phyloP scores from a whole-genome alignment of 2,329 filamentous ascomycete species.

The Ophidiomyces ophidiicola region DNA sequence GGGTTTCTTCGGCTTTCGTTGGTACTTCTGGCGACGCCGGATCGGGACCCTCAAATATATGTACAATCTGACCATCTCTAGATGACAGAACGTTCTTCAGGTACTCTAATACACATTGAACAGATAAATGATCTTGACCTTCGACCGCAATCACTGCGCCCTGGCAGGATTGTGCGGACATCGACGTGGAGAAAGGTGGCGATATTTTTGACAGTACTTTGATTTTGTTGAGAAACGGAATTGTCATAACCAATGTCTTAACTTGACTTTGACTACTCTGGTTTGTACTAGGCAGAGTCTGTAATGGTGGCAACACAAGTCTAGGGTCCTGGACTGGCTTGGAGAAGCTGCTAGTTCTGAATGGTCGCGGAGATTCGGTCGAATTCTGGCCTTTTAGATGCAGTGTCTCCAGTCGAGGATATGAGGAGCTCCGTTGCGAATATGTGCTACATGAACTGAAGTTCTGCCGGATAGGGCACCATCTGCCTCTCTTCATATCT shows the following conservation, averaged over 20 bases:
- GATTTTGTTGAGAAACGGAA: conserved; percentile 64
- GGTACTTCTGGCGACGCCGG: conserved; percentile 13
- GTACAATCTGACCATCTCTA: conserved; percentile 41
- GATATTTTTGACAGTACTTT: conserved; percentile 64
- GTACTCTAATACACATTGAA: conserved; percentile 53
- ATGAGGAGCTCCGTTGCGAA: conserved; percentile 30
- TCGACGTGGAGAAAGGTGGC: conserved; percentile 45
- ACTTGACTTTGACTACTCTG: conserved; percentile 36
- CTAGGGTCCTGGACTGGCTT: conserved; percentile 37
- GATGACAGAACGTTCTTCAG: conserved; percentile 44
- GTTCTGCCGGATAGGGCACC: conserved; percentile 33
- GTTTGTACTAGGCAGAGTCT: conserved; percentile 29
- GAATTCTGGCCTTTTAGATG: conserved; percentile 28
- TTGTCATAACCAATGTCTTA: conserved; percentile 61
- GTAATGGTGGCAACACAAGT: conserved; percentile 43
- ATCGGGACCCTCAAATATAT: conserved; percentile 38
- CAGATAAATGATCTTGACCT: conserved; percentile 54
- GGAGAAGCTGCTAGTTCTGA: conserved; percentile 17
- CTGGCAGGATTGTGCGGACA: conserved; percentile 35
- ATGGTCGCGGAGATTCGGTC: conserved; percentile 44
- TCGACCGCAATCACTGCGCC: conserved; percentile 76
- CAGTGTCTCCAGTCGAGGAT: conserved; percentile 31
- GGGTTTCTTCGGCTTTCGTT: conserved; percentile 25
- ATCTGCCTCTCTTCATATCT: conserved; percentile 52
- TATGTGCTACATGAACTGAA: conserved; percentile 31